A percentile compares a stretch with the other conserved stretches of the same genome.
Evolutionary conservation across 164 flowering plant species (phyloP).

Genomic region (Stephania yunnanensis): DNA sequence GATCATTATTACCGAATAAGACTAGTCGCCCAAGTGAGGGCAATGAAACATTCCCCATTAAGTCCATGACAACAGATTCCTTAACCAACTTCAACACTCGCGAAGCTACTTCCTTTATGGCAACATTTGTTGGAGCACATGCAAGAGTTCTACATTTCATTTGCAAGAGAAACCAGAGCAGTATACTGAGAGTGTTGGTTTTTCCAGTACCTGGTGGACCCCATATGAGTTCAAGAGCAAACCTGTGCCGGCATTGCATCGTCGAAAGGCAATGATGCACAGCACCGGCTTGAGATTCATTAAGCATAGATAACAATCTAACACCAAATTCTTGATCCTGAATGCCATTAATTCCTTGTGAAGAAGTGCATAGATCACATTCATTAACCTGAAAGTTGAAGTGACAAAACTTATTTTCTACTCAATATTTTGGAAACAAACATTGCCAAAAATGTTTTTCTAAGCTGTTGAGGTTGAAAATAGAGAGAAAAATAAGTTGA

Average conservation of each 20-base stretch:
- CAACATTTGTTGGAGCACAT: slow-evolving; percentile 80
- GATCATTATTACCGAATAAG: slow-evolving; percentile 54
- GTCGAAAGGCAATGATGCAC: slow-evolving; percentile 27
- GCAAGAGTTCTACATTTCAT: slow-evolving; percentile 40
- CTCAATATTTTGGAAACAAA: neutral
- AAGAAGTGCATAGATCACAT: slow-evolving; percentile 26
- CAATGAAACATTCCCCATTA: neutral
- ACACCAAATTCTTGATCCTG: slow-evolving; percentile 3
- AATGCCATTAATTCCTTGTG: neutral
- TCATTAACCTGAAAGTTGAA: slow-evolving; percentile 29
- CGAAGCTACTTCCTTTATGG: slow-evolving; percentile 49
- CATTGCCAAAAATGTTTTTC: neutral
- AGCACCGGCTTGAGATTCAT: slow-evolving; percentile 54
- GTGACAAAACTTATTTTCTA: neutral
- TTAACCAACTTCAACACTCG: slow-evolving; percentile 38
- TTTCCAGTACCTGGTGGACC: slow-evolving; percentile 92
- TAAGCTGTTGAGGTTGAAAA: neutral
- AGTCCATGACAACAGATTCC: slow-evolving; percentile 12
- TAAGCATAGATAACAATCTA: slow-evolving; percentile 23
- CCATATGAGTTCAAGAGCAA: slow-evolving; percentile 53
- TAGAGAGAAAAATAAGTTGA: neutral
- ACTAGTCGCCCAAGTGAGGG: slow-evolving; percentile 52
- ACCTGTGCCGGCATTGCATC: slow-evolving; percentile 29
- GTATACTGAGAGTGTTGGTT: slow-evolving; percentile 45
- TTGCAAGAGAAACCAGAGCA: slow-evolving; percentile 34